Evolutionary conservation across 495 filamentous ascomycete species (phyloP).

Genomic region (Penicillium goetzii): DNA sequence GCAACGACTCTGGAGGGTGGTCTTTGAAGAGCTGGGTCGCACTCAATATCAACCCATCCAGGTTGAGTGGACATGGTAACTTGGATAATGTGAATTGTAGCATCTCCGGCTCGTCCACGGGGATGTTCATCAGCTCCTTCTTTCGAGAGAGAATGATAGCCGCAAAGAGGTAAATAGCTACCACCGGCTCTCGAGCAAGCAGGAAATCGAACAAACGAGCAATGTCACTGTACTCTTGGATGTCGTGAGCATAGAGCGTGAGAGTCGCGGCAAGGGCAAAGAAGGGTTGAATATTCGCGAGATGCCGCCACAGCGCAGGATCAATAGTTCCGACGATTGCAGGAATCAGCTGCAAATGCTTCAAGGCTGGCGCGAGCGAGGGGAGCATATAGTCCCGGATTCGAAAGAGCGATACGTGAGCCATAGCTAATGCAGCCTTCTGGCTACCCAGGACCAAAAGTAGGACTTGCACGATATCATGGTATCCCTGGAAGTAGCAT

Average conservation of each 20-base stretch:
- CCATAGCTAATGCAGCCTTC: slow-evolving; percentile 59
- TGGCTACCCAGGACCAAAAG: slow-evolving; percentile 76
- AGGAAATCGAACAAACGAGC: slow-evolving; percentile 90
- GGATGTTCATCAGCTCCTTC: slow-evolving; percentile 79
- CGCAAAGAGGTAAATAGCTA: slow-evolving; percentile 89
- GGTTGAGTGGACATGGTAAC: slow-evolving; percentile 79
- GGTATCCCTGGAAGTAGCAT: slow-evolving; percentile 97
- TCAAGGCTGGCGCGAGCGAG: slow-evolving; percentile 75
- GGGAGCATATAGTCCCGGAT: slow-evolving; percentile 99
- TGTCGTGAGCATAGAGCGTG: slow-evolving; percentile 95
- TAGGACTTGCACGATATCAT: slow-evolving; percentile 97
- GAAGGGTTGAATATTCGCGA: slow-evolving; percentile 80
- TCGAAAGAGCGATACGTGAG: slow-evolving; percentile 80
- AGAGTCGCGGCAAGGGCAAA: slow-evolving; percentile 89
- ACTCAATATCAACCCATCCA: slow-evolving; percentile 72
- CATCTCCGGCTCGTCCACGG: slow-evolving; percentile 89
- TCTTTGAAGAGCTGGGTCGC: slow-evolving; percentile 64
- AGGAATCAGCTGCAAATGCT: slow-evolving; percentile 83
- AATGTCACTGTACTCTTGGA: slow-evolving; percentile 85
- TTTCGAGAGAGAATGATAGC: slow-evolving; percentile 81
- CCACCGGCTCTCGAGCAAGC: slow-evolving; percentile 79
- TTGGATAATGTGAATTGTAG: slow-evolving; percentile 87
- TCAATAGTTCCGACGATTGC: slow-evolving; percentile 74
- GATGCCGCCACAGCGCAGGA: slow-evolving; percentile 66
- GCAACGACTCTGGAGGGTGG: slow-evolving; percentile 75